phyloP scores from a whole-genome alignment of 768 basidiomycete species.

The Paxillus rubicundulus region DNA sequence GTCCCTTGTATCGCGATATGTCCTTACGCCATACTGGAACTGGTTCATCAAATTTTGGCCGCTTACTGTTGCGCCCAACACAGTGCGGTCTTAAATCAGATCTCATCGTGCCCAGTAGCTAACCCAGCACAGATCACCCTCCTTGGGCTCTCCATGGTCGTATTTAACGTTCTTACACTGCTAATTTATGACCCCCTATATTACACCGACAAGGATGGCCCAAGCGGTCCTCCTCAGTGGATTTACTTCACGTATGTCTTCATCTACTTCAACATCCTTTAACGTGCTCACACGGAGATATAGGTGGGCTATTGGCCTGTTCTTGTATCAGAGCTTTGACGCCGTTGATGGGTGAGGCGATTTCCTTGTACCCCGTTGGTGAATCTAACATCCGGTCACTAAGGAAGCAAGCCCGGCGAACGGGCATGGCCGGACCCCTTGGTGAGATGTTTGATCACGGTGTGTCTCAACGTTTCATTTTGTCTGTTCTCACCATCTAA shows the following conservation, averaged over 20 bases:
- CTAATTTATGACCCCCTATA: constrained; percentile 82
- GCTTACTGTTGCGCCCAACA: constrained; percentile 81
- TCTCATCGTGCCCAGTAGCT: neutral
- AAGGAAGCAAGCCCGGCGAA: constrained; percentile 93
- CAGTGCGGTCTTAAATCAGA: constrained; percentile 46
- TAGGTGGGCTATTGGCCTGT: constrained; percentile 87
- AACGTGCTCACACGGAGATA: constrained; percentile 1
- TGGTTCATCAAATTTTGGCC: constrained; percentile 92
- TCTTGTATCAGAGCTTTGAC: constrained; percentile 88
- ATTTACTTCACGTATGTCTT: constrained; percentile 80
- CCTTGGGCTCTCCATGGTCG: constrained; percentile 76
- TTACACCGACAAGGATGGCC: constrained; percentile 63
- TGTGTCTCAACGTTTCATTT: constrained; percentile 26
- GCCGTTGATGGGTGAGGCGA: constrained; percentile 78
- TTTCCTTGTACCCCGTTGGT: constrained; percentile 14
- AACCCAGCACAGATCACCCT: constrained; percentile 73
- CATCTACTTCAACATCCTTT: neutral
- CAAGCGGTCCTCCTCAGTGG: constrained; percentile 71
- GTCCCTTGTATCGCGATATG: constrained; percentile 70
- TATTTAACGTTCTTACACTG: constrained; percentile 81
- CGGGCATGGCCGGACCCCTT: constrained; percentile 95
- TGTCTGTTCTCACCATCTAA: neutral
- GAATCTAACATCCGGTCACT: neutral
- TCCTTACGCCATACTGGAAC: constrained; percentile 86
- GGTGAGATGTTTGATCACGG: constrained; percentile 99